Base-by-base conservation (phyloP, 176 grass and related monocot species). In the Rhynchospora tenuis region DNA sequence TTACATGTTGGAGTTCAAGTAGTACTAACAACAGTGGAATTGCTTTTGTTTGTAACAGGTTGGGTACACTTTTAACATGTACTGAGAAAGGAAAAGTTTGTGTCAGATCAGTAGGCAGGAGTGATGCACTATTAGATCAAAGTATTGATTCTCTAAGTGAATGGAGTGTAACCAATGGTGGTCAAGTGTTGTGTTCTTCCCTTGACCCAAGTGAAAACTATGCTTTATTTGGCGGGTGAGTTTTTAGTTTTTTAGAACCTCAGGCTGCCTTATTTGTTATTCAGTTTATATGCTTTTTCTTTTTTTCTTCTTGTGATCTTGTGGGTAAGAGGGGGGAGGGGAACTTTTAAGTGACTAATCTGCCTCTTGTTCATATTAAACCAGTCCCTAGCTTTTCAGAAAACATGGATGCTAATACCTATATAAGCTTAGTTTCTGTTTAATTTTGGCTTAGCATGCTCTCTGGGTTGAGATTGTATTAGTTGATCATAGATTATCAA, bases 181-280 rank as follows among this genome's bases (percentile, higher is more conserved):
- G 93, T 55, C 81, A 83, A 72, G 56, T 99, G 73, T 62, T 89
- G 51, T 95, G 92, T 85, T 86, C 83, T 88, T 90, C 85, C 4
- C 62, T 99, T 11, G 86, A 95, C 91, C 81, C 83, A 89, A 88
- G 79, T 46, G 92, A 93, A 87, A 92, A 81, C 46, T 95, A 89
- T 84, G 86, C 43, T n/a, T 91, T 99, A 67, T 95, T 99, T 63
- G 93, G 96, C 89, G 96, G 96, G 96, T 99, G 83, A 62, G 93
- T 85, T 66, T 81, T 42, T 80, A 6, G 20, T 33, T 80, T 38
- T 80, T 10, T n/a, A 20, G 5, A 5, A 42, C 6, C 68, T 72
- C 68, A 72, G 17, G 42, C 38, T 72, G 43, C 8, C 46, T 33
- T n/a, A 29, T 66, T 33, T 69, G 66, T 20, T 20, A 70, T 70